A percentile compares a stretch with the other conserved stretches of the same genome.
These are phyloP conservation scores for Fusarium camptoceras DNA, from an alignment of 2,329 filamentous ascomycete species.

Conservation along the genomic window DNA sequence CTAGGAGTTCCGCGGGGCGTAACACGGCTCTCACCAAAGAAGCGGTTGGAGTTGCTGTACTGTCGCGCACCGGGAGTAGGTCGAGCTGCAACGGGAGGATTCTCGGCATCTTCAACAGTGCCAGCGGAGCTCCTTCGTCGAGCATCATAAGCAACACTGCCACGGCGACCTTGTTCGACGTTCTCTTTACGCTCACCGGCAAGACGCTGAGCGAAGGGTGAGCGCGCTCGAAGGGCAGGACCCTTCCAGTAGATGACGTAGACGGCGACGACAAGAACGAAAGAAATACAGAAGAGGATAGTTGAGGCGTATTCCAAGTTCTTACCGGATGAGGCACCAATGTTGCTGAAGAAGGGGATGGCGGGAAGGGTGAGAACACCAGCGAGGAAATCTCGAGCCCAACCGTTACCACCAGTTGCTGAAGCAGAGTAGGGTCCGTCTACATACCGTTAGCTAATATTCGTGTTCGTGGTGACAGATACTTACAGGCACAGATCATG, in stretches of 20 bases:
- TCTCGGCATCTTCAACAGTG: conserved; percentile 14
- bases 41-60: conserved; percentile 56
- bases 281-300: conserved; percentile 72
- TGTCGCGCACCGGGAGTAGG: conserved; percentile 40
- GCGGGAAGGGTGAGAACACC: conserved; percentile 77
- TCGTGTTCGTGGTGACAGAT: fast-evolving
- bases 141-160: conserved; percentile 44
- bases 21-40: conserved; percentile 57
- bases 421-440: conserved; percentile 76
- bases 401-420: conserved; percentile 81
- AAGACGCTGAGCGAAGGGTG: conserved; percentile 73
- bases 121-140: conserved; percentile 44
- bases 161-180: conserved; percentile 46
- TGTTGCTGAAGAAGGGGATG: conserved; percentile 72
- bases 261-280: conserved; percentile 70
- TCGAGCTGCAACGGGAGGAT: conserved; percentile 27
- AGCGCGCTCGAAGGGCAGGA: conserved; percentile 67
- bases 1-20: conserved; percentile 54
- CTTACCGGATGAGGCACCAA: conserved; percentile 59
- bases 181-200: conserved; percentile 56
- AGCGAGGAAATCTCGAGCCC: conserved; percentile 78
- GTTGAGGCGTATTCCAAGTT: conserved; percentile 71
- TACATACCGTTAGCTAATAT: neutral
- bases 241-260: conserved; percentile 77
- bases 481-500: conserved; percentile 60